phyloP scores from a whole-genome alignment of 169 alveolate genomes.

The Amoebophrya sp. region DNA sequence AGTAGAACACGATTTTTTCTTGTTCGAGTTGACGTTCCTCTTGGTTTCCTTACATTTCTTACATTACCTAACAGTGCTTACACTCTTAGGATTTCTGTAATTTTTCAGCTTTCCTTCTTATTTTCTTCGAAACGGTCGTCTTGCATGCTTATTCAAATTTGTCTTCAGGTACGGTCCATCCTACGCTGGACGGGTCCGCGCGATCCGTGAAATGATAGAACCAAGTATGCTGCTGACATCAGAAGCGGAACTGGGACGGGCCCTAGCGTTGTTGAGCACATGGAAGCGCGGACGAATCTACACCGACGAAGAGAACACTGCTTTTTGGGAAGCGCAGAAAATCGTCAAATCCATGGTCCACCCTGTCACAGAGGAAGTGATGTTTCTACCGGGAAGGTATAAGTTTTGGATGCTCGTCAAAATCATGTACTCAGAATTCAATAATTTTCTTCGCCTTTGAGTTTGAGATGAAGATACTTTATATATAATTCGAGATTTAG shows the following conservation, averaged over 20 bases:
- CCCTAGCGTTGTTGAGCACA: neutral
- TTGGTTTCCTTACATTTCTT: no score
- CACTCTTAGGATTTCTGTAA: no score
- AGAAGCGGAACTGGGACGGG: neutral
- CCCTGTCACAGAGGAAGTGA: neutral
- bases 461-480: neutral
- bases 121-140: no score
- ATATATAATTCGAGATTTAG: no score
- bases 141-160: no score
- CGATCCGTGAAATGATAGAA: neutral
- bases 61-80: no score
- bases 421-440: neutral
- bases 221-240: neutral
- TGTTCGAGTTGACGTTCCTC: no score
- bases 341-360: neutral
- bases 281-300: neutral
- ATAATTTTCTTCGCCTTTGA: no score
- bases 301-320: neutral
- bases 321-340: neutral
- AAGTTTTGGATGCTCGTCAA: neutral
- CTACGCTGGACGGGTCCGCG: neutral
- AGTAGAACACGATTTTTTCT: no score
- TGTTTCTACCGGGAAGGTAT: neutral
- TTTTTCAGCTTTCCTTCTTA: no score
- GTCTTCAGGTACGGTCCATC: neutral